A percentile compares a stretch with the other conserved stretches of the same genome.
Evolutionary conservation across 495 filamentous ascomycete species (phyloP).

Genomic region (Oidiodendron maius): DNA sequence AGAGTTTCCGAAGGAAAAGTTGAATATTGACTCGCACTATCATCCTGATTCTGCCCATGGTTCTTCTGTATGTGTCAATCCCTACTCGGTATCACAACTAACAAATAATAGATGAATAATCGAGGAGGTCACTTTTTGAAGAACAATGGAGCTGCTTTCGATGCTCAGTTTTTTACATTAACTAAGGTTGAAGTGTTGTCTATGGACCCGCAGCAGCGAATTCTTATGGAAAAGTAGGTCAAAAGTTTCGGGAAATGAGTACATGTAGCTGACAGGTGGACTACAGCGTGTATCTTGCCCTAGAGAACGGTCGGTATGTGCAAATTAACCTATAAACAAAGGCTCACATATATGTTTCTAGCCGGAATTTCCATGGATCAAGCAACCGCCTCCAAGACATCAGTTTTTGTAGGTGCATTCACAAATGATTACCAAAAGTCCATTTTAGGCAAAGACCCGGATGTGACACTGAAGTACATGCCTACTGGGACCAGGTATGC

Average conservation of each 20-base stretch:
- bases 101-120: background rate
- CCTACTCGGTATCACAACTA: background rate
- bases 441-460: constrained; percentile 28
- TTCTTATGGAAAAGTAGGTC: no score
- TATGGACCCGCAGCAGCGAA: no score
- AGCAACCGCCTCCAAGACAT: constrained; percentile 20
- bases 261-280: background rate
- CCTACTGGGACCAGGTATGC: no score
- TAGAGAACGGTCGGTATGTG: no score
- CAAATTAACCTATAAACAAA: background rate
- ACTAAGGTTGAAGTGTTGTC: no score
- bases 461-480: constrained; percentile 4
- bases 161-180: constrained; percentile 51
- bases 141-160: constrained; percentile 46
- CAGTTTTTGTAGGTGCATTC: constrained; percentile 29
- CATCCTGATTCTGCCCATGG: no score
- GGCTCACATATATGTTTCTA: background rate
- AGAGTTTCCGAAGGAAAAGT: constrained; percentile 34
- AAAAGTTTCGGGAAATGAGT: background rate
- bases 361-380: constrained; percentile 37
- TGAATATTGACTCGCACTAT: constrained; percentile 33
- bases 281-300: no score
- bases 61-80: background rate
- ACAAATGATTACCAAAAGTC: constrained; percentile 29
- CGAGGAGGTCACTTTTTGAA: constrained; percentile 33